phyloP scores from a whole-genome alignment of 164 flowering plant genomes.

The Macadamia integrifolia region DNA sequence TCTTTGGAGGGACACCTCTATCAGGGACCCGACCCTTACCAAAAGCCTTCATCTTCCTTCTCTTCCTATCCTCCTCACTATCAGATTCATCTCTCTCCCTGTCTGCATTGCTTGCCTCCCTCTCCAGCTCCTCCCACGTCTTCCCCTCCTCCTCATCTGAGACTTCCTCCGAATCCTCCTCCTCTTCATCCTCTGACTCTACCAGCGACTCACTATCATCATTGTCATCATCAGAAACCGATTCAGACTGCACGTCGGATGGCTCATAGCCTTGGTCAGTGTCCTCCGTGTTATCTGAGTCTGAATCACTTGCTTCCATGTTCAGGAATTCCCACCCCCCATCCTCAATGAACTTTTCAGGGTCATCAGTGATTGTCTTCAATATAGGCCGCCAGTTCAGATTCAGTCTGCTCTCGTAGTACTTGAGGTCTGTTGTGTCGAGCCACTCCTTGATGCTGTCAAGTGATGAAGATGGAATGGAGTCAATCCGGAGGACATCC shows the following conservation, averaged over 20 bases:
- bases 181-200: conserved; percentile 79
- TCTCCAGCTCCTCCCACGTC: conserved; percentile 91
- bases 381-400: conserved; percentile 55
- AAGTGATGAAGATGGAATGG: conserved; percentile 53
- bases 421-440: conserved; percentile 59
- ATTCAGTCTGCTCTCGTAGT: conserved; percentile 57
- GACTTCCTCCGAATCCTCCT: conserved; percentile 57
- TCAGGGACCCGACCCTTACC: conserved; percentile 54
- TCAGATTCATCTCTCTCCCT: conserved; percentile 69
- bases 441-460: conserved; percentile 72
- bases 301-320: conserved; percentile 69
- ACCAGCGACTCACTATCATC: conserved; percentile 68
- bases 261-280: conserved; percentile 77
- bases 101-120: conserved; percentile 87
- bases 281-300: conserved; percentile 56
- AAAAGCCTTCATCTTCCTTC: conserved; percentile 67
- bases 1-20: conserved; percentile 35
- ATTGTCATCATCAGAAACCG: conserved; percentile 60
- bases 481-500: conserved; percentile 58
- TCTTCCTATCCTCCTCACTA: conserved; percentile 71
- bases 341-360: conserved; percentile 47
- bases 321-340: conserved; percentile 75
- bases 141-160: conserved; percentile 71
- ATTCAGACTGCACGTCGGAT: conserved; percentile 60
- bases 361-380: conserved; percentile 59